Base-by-base conservation (phyloP, 2,329 filamentous ascomycete species). In the Sarocladium brachiariae region DNA sequence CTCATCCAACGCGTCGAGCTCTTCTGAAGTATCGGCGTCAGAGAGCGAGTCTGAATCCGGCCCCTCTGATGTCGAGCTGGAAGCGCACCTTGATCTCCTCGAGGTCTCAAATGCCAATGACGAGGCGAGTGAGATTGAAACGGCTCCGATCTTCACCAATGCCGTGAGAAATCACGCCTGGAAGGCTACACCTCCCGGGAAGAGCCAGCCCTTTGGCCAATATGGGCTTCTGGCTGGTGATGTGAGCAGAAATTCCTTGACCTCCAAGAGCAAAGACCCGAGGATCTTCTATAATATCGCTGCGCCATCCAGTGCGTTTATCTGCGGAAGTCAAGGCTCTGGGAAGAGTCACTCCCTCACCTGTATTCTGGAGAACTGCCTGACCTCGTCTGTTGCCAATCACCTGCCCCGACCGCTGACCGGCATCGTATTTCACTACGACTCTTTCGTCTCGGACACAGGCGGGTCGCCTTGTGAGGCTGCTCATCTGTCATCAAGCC, bases 361-460 rank as follows among this genome's bases (percentile, higher is more conserved):
- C 1, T 80, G 74, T 46, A 55, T 78, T 1, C 59, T 78, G 0
- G 81, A 86, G 58, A 81, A 78, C 54, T 82, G 76, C 33, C 64
- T 86, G 0, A 63, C 80, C 1, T 57, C 62, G 0, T 75, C 69
- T 0, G 57, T 61, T 0, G 65, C 75, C 0, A 76, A 74, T 5
- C 59, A 63, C 0, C 65, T 83, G 1, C 69, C 71, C 0, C 66
- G 66, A 0, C 80, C 81, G 0, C 64, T 85, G 0, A 78, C 79
- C 0, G 81, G 77, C 0, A 64, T 87, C 0, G 75, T 86, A 0
- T 86, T 87, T 45, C 81, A 86, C 54, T 86, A 83, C 52, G 80
- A 84, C 54, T 72, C 71, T 0, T 80, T 77, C 53, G 69, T 71
- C 11, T 76, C 71, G 0, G 72, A 76, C 39, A 58, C 60, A 0